These are phyloP conservation scores for Fusarium piperis DNA, from an alignment of 2,329 filamentous ascomycete species.

Conservation along the genomic window DNA sequence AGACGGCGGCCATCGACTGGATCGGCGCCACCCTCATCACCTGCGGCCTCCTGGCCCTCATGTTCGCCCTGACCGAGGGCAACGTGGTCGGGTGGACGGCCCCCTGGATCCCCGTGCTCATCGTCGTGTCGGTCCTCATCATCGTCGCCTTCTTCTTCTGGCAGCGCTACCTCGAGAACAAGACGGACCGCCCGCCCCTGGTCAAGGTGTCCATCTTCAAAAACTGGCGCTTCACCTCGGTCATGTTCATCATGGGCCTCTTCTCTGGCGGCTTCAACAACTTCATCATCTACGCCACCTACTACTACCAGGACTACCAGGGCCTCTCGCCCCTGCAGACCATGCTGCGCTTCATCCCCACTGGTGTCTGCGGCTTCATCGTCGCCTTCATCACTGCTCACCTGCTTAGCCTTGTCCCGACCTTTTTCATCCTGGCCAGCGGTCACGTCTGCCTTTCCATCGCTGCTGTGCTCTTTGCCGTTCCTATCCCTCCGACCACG, in stretches of 20 bases:
- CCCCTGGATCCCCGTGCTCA: constrained; percentile 68
- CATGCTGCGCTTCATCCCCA: constrained; percentile 74
- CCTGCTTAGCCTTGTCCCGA: constrained; percentile 66
- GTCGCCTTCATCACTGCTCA: constrained; percentile 65
- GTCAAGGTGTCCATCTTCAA: constrained; percentile 74
- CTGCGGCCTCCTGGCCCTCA: constrained; percentile 66
- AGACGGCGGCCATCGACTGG: constrained; percentile 69
- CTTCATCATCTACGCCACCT: constrained; percentile 73
- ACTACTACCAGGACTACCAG: constrained; percentile 76
- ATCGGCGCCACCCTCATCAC: constrained; percentile 72
- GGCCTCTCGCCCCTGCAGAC: constrained; percentile 70
- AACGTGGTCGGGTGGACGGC: constrained; percentile 75
- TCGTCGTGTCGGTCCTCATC: constrained; percentile 66
- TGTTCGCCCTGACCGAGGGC: constrained; percentile 75
- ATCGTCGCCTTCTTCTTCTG: constrained; percentile 67
- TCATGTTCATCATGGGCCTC: constrained; percentile 71
- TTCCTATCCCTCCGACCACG: constrained; percentile 68
- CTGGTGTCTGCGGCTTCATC: constrained; percentile 67
- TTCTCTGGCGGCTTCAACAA: constrained; percentile 77
- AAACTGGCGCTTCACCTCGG: constrained; percentile 67
- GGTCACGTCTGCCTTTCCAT: constrained; percentile 66
- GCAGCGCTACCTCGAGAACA: constrained; percentile 59
- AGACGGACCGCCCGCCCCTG: constrained; percentile 59
- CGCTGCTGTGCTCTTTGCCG: constrained; percentile 69
- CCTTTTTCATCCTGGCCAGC: constrained; percentile 65